A percentile compares a stretch with the other conserved stretches of the same genome.
These are phyloP conservation scores for Salix viminalis DNA, from an alignment of 345 rosid genomes.

Conservation along the genomic window DNA sequence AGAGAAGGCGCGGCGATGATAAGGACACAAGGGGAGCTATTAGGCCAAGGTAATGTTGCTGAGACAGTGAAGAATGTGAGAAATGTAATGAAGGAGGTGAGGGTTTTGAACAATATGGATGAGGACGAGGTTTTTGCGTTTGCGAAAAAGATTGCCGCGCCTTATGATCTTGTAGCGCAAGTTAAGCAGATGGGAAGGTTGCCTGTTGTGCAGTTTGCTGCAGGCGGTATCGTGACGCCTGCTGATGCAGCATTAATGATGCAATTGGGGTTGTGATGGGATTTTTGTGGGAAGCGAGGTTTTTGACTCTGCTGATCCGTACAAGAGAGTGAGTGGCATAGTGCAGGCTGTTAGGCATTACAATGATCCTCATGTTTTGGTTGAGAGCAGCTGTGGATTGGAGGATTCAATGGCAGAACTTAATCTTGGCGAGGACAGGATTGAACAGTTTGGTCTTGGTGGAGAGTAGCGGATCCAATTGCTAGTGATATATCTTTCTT, in stretches of 20 bases:
- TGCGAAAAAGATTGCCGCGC: constrained; percentile 24
- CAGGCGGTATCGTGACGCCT: constrained; percentile 37
- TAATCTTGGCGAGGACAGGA: constrained; percentile 38
- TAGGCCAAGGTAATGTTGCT: constrained; percentile 22
- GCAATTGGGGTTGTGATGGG: constrained; percentile 46
- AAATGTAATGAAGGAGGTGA: constrained; percentile 39
- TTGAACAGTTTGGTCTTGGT: constrained; percentile 30
- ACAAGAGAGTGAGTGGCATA: constrained; percentile 26
- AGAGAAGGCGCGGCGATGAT: constrained; percentile 51
- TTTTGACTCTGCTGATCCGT: constrained; percentile 26
- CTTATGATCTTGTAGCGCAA: constrained; percentile 33
- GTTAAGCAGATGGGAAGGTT: constrained; percentile 40
- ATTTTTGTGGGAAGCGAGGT: constrained; percentile 32
- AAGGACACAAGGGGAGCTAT: constrained; percentile 40
- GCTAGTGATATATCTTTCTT: constrained; percentile 8
- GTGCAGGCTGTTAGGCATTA: constrained; percentile 37
- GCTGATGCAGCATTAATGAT: constrained; percentile 44
- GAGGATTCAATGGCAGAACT: constrained; percentile 20
- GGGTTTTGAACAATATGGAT: constrained; percentile 43
- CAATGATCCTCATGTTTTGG: constrained; percentile 29
- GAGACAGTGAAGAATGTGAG: constrained; percentile 47
- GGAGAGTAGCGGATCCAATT: constrained; percentile 3
- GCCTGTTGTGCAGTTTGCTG: constrained; percentile 34
- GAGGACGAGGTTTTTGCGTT: constrained; percentile 42
- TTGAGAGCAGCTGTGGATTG: constrained; percentile 26